Evolutionary conservation across 768 basidiomycete genomes (phyloP), one percentile per base, ranked within the genome.

Genomic region (Psilocybe cyanescens): DNA sequence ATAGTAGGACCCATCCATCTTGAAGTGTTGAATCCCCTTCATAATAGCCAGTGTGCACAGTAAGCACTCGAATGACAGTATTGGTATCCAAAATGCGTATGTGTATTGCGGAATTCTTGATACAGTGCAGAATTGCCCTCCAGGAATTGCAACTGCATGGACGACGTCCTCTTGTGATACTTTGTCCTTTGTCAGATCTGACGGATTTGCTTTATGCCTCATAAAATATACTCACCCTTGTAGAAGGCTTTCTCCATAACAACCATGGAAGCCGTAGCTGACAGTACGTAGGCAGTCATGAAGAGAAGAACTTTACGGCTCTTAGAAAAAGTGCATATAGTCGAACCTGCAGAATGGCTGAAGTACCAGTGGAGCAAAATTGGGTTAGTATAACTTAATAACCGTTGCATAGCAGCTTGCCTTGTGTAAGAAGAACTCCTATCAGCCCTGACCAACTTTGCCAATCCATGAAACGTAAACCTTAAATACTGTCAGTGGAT

Each of bases 61-160:
- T 3, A 54, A 12, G 12, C 52, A 37, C 19, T 54, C 52, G n/a
- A n/a, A 54, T 8, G 16, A 14, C 2, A 54, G 52, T 2, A 24
- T n/a, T 17, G 52, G 35, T 17, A 54, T 54, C 52, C 52, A 54
- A 37, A 33, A 54, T 3, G 35, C 52, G 17, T 54, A 54, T 16
- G 30, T 8, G n/a, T 37, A 33, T 17, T 19, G 17, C 6, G 19
- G 17, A n/a, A n/a, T 17, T n/a, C 35, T 37, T 7, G n/a, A 4
- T 14, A 35, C 9, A 16, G 17, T 14, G 16, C 52, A 54, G 35
- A 39, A 7, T 7, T 33, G 6, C 35, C 52, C 52, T 30, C 33
- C 52, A 7, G 52, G 52, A 3, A 54, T 12, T 3, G 33, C 14
- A 37, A 54, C 30, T 4, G 52, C 30, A 16, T 5, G 5, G 5